Conservation (phyloP, 495 filamentous ascomycete genomes). For the Lasiosphaeriaceae sp. region DNA sequence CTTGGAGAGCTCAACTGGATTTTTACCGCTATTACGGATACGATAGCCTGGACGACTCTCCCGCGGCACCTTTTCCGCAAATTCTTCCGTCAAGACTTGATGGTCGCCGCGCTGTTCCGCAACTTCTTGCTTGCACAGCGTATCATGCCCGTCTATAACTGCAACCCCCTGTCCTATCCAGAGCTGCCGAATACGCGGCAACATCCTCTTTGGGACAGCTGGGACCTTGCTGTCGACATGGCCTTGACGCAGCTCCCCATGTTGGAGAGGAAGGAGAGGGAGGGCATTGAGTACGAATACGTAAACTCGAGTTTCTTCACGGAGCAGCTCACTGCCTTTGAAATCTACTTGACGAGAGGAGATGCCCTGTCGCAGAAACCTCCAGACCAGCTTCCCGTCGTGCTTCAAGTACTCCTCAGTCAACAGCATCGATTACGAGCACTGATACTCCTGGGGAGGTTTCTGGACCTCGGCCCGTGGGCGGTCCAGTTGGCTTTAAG, state of each 20-base stretch:
- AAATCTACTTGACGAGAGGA: conserved; percentile 90
- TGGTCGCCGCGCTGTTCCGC: conserved; percentile 95
- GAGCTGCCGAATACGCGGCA: conserved; percentile 86
- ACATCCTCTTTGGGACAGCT: conserved; percentile 93
- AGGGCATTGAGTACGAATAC: conserved; percentile 81
- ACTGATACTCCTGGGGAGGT: conserved; percentile 87
- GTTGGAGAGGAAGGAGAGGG: conserved; percentile 64
- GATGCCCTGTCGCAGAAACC: conserved; percentile 74
- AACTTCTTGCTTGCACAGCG: conserved; percentile 94
- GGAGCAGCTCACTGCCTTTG: conserved; percentile 95
- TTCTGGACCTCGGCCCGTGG: conserved; percentile 94
- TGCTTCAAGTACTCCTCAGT: conserved; percentile 91
- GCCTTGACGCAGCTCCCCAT: conserved; percentile 88
- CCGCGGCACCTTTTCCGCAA: conserved; percentile 89
- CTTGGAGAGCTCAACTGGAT: conserved; percentile 99
- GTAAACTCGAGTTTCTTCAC: conserved; percentile 94
- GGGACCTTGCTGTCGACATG: conserved; percentile 96
- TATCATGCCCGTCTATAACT: conserved; percentile 92
- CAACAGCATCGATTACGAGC: conserved; percentile 93
- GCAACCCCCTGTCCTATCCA: conserved; percentile 86
- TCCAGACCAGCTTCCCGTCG: conserved; percentile 92
- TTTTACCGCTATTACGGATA: conserved; percentile 97
- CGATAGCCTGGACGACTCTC: conserved; percentile 95
- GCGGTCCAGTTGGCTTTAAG: conserved; percentile 93
- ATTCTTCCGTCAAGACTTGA: conserved; percentile 95